These are phyloP conservation scores for Phalaenopsis hybrid DNA, from an alignment of 116 monocot species.

Conservation along the genomic window DNA sequence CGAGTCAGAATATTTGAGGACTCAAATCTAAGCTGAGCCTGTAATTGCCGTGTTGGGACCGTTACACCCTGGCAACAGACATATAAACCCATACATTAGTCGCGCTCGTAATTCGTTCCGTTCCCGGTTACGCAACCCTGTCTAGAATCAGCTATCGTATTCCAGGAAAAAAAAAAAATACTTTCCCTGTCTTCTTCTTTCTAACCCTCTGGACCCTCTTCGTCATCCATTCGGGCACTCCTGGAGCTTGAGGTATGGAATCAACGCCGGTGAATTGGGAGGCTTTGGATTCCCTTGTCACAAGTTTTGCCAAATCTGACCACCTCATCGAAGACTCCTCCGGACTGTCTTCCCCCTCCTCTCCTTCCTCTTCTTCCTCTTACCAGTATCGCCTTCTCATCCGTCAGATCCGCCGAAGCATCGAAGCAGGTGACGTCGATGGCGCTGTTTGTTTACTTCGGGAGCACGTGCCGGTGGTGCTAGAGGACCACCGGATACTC, in stretches of 20 bases:
- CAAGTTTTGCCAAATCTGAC: conserved; percentile 84
- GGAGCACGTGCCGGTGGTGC: conserved; percentile 48
- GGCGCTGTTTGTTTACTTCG: conserved; percentile 47
- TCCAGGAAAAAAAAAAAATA: neutral
- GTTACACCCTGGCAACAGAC: no score
- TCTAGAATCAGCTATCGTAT: neutral
- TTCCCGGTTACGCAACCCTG: neutral
- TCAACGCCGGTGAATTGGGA: conserved; percentile 85
- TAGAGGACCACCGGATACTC: conserved; percentile 77
- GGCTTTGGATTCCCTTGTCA: conserved; percentile 67
- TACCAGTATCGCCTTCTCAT: conserved; percentile 64
- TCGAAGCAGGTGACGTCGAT: conserved; percentile 75
- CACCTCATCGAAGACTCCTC: conserved; percentile 47
- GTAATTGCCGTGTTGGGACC: no score
- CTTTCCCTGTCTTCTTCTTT: neutral
- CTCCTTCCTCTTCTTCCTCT: conserved; percentile 29
- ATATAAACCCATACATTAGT: no score
- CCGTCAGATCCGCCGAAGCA: conserved; percentile 52
- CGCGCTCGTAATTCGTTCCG: neutral
- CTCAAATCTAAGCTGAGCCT: no score
- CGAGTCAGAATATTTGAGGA: no score
- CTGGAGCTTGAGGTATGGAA: conserved; percentile 31
- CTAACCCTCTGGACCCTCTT: neutral
- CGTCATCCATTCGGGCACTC: neutral
- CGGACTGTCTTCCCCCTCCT: conserved; percentile 15